A percentile compares a stretch with the other conserved stretches of the same genome.
These are phyloP conservation scores for Leccinum imitatum DNA, from an alignment of 768 basidiomycete genomes.

Conservation along the genomic window DNA sequence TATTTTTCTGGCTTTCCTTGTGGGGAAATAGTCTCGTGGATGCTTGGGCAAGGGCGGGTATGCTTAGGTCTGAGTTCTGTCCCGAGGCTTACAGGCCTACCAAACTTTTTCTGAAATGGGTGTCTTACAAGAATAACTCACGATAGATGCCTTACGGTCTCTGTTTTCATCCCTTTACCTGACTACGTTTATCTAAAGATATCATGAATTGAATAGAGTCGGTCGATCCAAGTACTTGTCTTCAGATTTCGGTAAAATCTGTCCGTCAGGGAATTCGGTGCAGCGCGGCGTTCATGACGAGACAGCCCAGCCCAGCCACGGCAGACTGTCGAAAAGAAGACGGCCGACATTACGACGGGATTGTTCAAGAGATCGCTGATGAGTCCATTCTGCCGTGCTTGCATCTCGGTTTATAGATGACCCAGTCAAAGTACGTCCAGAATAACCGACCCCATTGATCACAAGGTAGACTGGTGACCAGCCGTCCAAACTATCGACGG, in stretches of 20 bases:
- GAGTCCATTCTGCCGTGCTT: too few relatives aligned
- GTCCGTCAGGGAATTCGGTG: background rate
- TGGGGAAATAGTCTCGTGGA: constrained; percentile 53
- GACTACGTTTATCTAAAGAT: too few relatives aligned
- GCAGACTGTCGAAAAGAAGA: too few relatives aligned
- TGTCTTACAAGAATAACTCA: background rate
- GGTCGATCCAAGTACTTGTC: background rate
- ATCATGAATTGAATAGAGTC: background rate
- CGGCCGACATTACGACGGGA: too few relatives aligned
- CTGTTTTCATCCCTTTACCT: too few relatives aligned
- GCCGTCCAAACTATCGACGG: too few relatives aligned
- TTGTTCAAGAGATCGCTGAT: too few relatives aligned
- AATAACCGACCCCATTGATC: background rate
- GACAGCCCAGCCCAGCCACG: too few relatives aligned
- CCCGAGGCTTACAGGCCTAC: constrained; percentile 21
- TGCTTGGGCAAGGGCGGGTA: constrained; percentile 30
- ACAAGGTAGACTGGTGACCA: too few relatives aligned
- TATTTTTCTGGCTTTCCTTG: constrained; percentile 42
- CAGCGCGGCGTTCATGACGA: background rate
- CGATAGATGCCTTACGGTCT: background rate
- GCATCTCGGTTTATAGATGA: too few relatives aligned
- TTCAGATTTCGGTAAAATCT: background rate
- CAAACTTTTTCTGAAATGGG: constrained; percentile 14
- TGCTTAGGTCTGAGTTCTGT: constrained; percentile 16
- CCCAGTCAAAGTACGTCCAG: too few relatives aligned